phyloP scores from a whole-genome alignment of 257 asterid genomes.

The Primulina huaijiensis region DNA sequence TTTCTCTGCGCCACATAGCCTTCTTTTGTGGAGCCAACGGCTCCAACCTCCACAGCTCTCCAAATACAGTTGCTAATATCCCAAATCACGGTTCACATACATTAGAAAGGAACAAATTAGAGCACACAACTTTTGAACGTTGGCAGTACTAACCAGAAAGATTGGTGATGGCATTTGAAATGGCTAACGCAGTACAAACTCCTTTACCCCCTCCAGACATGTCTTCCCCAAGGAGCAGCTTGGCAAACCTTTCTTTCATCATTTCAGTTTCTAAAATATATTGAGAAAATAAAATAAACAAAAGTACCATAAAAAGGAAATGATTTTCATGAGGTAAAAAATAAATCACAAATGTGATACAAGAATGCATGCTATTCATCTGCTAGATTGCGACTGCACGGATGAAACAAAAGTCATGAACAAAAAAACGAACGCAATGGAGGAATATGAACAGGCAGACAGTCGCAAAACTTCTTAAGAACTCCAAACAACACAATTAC shows the following conservation, averaged over 20 bases:
- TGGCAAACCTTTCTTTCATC: constrained; percentile 95
- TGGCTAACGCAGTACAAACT: constrained; percentile 88
- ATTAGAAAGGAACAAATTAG: not conserved
- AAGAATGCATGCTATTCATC: not conserved
- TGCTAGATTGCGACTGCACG: not conserved
- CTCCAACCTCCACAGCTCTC: constrained; percentile 96
- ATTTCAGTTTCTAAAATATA: constrained; percentile 57
- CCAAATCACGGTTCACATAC: constrained; percentile 4
- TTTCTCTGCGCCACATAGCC: constrained; percentile 92
- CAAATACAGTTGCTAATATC: constrained; percentile 78
- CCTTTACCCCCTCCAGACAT: constrained; percentile 99
- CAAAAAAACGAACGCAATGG: not conserved
- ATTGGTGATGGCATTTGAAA: constrained; percentile 94
- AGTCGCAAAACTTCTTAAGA: constrained; percentile 22
- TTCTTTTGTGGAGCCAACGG: constrained; percentile 83
- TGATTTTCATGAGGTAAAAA: not conserved
- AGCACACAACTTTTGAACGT: not conserved
- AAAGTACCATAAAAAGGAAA: constrained; percentile 3
- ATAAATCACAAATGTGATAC: not conserved
- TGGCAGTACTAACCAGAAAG: constrained; percentile 60
- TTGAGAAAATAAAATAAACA: not conserved
- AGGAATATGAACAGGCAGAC: constrained; percentile 18
- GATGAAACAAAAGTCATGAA: not conserved
- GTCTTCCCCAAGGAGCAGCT: constrained; percentile 94
- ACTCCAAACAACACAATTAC: constrained; percentile 10